Conservation (phyloP, 2,329 filamentous ascomycete species). For the Epicoccum nigrum region DNA sequence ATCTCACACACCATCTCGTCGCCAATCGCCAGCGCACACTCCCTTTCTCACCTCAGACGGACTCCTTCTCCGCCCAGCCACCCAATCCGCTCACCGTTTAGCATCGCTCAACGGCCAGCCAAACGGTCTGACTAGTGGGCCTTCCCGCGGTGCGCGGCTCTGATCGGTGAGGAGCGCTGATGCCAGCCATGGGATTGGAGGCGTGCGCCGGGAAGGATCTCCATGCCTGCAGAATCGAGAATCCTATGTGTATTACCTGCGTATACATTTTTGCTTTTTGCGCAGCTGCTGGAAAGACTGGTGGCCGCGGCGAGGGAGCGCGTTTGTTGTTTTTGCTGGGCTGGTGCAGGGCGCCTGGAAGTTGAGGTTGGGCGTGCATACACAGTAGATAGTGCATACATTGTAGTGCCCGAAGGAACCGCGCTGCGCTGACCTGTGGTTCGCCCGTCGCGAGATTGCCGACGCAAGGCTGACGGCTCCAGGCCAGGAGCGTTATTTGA, state of each 20-base stretch:
- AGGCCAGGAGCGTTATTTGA: too few relatives aligned
- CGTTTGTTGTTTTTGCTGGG: too few relatives aligned
- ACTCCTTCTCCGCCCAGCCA: neutral
- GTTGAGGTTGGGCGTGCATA: too few relatives aligned
- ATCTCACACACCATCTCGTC: neutral
- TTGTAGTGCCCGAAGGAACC: too few relatives aligned
- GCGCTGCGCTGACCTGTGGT: too few relatives aligned
- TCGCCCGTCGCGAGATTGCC: too few relatives aligned
- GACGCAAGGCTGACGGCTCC: too few relatives aligned
- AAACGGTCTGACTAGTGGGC: conserved; percentile 8
- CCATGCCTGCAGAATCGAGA: neutral
- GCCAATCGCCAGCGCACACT: neutral
- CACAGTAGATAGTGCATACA: too few relatives aligned
- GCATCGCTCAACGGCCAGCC: neutral
- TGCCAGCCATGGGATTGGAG: conserved; percentile 3
- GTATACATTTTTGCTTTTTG: conserved; percentile 5
- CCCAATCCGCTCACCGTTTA: conserved; percentile 1
- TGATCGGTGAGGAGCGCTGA: conserved; percentile 13
- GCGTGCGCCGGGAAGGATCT: conserved; percentile 4
- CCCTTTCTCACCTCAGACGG: neutral
- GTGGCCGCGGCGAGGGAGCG: too few relatives aligned
- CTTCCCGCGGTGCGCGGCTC: neutral
- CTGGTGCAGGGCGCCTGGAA: too few relatives aligned
- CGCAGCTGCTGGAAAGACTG: neutral
- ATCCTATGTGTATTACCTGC: conserved; percentile 1